Percentiles rank a stretch among this genome's conserved stretches.
Conservation (phyloP, 2,329 filamentous ascomycete genomes). For the Phyllosticta citriasiana region DNA sequence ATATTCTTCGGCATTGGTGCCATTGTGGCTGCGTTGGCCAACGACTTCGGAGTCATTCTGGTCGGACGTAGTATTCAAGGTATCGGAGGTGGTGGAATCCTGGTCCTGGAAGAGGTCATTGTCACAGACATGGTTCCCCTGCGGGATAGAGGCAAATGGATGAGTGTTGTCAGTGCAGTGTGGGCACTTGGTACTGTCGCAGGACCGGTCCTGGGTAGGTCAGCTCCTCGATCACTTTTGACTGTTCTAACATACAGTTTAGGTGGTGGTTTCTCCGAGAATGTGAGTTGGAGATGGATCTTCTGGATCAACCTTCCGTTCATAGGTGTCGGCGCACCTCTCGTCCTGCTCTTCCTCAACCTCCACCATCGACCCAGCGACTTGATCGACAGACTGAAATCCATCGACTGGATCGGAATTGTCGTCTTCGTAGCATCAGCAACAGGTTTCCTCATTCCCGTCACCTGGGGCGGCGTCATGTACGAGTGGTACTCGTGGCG, state of each 20-base stretch:
- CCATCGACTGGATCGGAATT: conserved; percentile 55
- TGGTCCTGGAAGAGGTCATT: conserved; percentile 34
- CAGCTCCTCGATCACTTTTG: neutral
- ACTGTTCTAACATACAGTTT: conserved; percentile 2
- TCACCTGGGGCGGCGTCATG: conserved; percentile 57
- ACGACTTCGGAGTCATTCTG: conserved; percentile 30
- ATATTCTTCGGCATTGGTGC: conserved; percentile 27
- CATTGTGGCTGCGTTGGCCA: conserved; percentile 26
- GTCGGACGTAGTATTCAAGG: conserved; percentile 31
- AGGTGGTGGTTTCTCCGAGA: conserved; percentile 44
- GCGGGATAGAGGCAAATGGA: conserved; percentile 32
- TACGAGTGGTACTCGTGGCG: conserved; percentile 55
- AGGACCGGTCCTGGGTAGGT: conserved; percentile 34
- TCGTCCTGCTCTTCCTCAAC: conserved; percentile 45
- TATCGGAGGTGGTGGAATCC: conserved; percentile 32
- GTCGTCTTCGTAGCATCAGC: conserved; percentile 50
- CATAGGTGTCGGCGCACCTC: conserved; percentile 37
- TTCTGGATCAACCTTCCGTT: conserved; percentile 57
- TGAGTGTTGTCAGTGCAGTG: conserved; percentile 32
- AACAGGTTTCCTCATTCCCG: conserved; percentile 50
- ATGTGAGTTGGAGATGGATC: conserved; percentile 50
- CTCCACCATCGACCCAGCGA: conserved; percentile 39
- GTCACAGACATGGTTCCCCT: conserved; percentile 38
- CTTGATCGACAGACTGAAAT: conserved; percentile 39
- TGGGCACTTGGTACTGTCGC: conserved; percentile 48